Conservation (phyloP, 2,329 filamentous ascomycete genomes). For the Pseudofabraea citricarpa region DNA sequence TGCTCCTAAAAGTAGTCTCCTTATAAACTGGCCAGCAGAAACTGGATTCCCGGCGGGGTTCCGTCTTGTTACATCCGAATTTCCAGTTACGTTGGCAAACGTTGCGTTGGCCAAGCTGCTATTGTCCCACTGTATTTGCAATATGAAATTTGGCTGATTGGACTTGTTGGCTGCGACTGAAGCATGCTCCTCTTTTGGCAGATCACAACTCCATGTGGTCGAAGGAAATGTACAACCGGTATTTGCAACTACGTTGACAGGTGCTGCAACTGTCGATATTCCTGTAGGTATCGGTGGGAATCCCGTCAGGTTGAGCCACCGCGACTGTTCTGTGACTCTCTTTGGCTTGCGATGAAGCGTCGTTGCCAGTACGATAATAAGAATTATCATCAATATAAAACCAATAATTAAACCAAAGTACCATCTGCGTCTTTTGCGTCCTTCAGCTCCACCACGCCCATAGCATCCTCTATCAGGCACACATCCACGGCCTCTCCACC, state of each 20-base stretch:
- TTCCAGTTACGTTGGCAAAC: constrained; percentile 33
- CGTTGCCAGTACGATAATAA: constrained; percentile 54
- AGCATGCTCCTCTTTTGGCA: constrained; percentile 73
- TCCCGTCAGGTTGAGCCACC: constrained; percentile 80
- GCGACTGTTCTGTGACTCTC: constrained; percentile 33
- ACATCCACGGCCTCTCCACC: constrained; percentile 63
- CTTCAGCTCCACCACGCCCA: constrained; percentile 58
- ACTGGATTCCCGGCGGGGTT: constrained; percentile 25
- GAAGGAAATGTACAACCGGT: constrained; percentile 67
- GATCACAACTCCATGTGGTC: constrained; percentile 79
- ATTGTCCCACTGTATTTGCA: constrained; percentile 73
- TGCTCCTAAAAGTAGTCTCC: constrained; percentile 20
- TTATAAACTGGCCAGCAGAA: constrained; percentile 27
- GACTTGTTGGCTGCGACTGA: constrained; percentile 57
- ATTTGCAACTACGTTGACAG: constrained; percentile 59
- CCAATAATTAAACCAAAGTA: constrained; percentile 48
- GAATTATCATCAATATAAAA: constrained; percentile 49
- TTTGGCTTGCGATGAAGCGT: constrained; percentile 40
- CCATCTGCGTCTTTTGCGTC: constrained; percentile 56
- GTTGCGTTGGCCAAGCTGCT: constrained; percentile 38
- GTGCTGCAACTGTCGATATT: constrained; percentile 70
- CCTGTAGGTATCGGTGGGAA: constrained; percentile 86
- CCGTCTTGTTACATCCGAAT: constrained; percentile 16
- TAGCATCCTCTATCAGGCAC: constrained; percentile 61
- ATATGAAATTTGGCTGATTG: constrained; percentile 71